A percentile compares a stretch with the other conserved stretches of the same genome.
Conservation (phyloP, 2,329 filamentous ascomycete genomes). For the Talaromyces sp. region DNA sequence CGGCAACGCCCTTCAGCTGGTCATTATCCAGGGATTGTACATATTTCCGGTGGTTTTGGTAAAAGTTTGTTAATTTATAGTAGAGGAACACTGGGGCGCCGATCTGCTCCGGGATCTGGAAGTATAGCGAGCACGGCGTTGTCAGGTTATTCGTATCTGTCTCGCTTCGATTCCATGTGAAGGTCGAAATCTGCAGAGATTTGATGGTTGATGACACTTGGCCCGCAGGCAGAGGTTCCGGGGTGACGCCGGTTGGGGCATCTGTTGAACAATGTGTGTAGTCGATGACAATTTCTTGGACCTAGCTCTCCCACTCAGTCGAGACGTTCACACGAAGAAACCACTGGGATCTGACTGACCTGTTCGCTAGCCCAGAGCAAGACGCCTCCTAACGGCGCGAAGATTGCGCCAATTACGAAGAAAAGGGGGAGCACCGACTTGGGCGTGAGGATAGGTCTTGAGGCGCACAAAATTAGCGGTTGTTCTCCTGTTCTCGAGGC, state of each 20-base stretch:
- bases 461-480: neutral
- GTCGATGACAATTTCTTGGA: conserved; percentile 85
- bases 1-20: conserved; percentile 71
- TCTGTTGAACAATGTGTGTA: conserved; percentile 71
- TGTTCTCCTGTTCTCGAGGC: conserved; percentile 9
- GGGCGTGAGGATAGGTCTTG: conserved; percentile 84
- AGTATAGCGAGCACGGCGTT: conserved; percentile 65
- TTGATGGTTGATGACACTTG: conserved; percentile 70
- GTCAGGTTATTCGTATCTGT: conserved; percentile 22
- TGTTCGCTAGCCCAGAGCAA: conserved; percentile 79
- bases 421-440: conserved; percentile 91
- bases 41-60: conserved; percentile 96
- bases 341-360: conserved; percentile 46
- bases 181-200: conserved; percentile 32
- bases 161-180: conserved; percentile 26
- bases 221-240: conserved; percentile 19
- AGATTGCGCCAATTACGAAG: conserved; percentile 84
- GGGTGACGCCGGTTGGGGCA: conserved; percentile 45
- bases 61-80: conserved; percentile 95
- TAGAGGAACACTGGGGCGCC: conserved; percentile 82
- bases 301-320: conserved; percentile 45
- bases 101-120: conserved; percentile 74
- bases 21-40: conserved; percentile 81
- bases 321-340: neutral
- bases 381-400: conserved; percentile 84